Percentiles rank a stretch among this genome's conserved stretches.
phyloP scores from a whole-genome alignment of 352 stramenopile genomes.

The Albugo laibachii region DNA sequence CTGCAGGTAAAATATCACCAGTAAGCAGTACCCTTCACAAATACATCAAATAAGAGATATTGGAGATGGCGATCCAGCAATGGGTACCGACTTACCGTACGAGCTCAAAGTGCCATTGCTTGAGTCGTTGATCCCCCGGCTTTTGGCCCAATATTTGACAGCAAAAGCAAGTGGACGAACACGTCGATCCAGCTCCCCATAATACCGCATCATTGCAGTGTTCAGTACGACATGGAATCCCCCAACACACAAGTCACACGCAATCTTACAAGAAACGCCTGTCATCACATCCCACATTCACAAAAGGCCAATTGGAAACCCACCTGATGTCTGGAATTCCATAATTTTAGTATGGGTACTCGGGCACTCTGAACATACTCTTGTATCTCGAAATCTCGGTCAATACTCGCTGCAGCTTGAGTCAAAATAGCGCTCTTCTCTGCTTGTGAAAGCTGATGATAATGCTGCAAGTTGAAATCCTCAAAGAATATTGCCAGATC shows the following conservation, averaged over 20 bases:
- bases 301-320: background rate
- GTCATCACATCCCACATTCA: background rate
- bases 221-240: conserved; percentile 55
- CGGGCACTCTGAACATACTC: conserved; percentile 57
- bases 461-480: conserved; percentile 28
- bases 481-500: conserved; percentile 73
- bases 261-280: conserved; percentile 13
- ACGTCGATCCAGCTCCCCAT: conserved; percentile 41
- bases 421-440: conserved; percentile 39
- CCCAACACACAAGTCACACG: conserved; percentile 56
- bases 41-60: background rate
- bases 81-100: conserved; percentile 58
- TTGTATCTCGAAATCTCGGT: conserved; percentile 25
- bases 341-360: conserved; percentile 61
- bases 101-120: conserved; percentile 91
- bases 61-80: conserved; percentile 1
- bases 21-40: conserved; percentile 56
- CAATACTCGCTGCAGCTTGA: conserved; percentile 21
- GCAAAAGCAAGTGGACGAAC: conserved; percentile 87
- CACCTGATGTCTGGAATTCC: conserved; percentile 36
- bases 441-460: conserved; percentile 29
- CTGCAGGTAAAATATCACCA: conserved; percentile 95
- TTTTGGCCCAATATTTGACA: conserved; percentile 96
- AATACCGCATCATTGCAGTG: conserved; percentile 57
- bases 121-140: conserved; percentile 92